phyloP scores from a whole-genome alignment of 441 rosid genomes.

The Brassica balearica region DNA sequence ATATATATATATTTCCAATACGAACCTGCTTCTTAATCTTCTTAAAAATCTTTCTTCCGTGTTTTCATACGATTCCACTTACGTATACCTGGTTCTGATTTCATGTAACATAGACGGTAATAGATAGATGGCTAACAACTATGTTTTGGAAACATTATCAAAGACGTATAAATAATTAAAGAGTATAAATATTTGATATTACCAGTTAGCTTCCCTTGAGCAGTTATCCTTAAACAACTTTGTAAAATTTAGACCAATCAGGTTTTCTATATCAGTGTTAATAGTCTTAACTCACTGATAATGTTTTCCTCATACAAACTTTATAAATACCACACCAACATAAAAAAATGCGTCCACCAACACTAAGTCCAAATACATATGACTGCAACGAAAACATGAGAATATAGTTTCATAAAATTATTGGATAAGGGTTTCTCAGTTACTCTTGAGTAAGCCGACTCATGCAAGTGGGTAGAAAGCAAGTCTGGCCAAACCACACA shows the following conservation, averaged over 20 bases:
- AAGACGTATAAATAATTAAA: background rate
- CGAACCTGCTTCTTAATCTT: too few species aligned
- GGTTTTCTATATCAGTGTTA: background rate
- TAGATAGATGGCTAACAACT: background rate
- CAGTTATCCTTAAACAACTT: background rate
- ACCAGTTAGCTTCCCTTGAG: background rate
- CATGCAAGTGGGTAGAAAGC: conserved; percentile 52
- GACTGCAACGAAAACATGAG: background rate
- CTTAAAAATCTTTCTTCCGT: too few species aligned
- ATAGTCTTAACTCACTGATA: background rate
- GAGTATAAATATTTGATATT: too few species aligned
- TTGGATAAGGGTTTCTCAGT: background rate
- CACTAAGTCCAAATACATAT: too few species aligned
- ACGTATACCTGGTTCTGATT: too few species aligned
- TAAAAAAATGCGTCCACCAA: background rate
- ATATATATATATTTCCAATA: too few species aligned
- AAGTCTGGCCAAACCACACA: conserved; percentile 51
- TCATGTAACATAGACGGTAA: too few species aligned
- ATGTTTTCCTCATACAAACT: background rate
- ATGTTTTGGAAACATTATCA: background rate
- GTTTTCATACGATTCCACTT: too few species aligned
- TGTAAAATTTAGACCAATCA: background rate
- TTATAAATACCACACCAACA: background rate
- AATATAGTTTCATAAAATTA: background rate
- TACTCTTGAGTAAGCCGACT: conserved; percentile 9